Percentiles rank a stretch among this genome's conserved stretches.
phyloP scores from a whole-genome alignment of 108 stramenopile species.

The Thalassiosira profunda region DNA sequence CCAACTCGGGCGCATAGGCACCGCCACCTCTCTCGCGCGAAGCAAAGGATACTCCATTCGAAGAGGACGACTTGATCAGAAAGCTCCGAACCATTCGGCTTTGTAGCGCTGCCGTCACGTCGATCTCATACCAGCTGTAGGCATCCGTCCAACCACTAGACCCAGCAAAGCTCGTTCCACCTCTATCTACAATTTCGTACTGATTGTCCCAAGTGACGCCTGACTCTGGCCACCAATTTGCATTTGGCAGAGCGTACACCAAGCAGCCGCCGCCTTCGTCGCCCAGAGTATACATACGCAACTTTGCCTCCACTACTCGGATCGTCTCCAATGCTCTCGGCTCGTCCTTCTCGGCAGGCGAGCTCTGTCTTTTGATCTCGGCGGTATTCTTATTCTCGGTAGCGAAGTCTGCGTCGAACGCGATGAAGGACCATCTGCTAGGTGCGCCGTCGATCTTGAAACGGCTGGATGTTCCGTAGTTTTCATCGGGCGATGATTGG shows the following conservation, averaged over 20 bases:
- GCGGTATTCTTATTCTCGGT: neutral
- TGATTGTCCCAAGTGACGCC: neutral
- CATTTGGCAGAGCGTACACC: neutral
- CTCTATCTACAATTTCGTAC: neutral
- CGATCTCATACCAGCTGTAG: neutral
- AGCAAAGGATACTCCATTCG: constrained; percentile 1
- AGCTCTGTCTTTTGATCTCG: neutral
- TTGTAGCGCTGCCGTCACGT: neutral
- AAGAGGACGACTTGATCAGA: neutral
- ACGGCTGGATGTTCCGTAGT: neutral
- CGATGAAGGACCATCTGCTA: neutral
- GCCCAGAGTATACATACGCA: neutral
- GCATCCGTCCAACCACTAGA: neutral
- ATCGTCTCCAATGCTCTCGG: neutral
- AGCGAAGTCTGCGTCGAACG: no score
- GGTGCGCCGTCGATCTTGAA: neutral
- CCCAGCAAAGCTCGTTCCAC: neutral
- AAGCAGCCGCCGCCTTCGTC: neutral
- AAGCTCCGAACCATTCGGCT: neutral
- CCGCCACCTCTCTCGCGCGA: neutral
- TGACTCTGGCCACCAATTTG: neutral
- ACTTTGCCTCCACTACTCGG: neutral
- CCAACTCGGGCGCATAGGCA: neutral
- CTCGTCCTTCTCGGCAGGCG: neutral
- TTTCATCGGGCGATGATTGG: neutral